Base-by-base conservation (phyloP, 495 filamentous ascomycete genomes). In the Penicillium parvum region DNA sequence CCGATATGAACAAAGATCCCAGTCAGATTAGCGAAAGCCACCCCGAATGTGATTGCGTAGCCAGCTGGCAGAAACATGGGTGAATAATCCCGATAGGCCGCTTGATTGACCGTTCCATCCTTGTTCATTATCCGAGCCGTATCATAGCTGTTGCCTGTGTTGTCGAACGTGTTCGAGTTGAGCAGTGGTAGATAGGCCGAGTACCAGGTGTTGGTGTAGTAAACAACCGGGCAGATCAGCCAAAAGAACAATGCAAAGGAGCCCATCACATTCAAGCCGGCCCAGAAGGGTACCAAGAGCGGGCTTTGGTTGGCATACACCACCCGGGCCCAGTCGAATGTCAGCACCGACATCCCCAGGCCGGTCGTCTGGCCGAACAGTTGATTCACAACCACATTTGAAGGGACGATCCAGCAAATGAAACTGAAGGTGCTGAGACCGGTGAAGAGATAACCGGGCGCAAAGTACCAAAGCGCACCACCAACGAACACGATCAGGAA, bases 241-340 rank as follows among this genome's bases (percentile, higher is more conserved):
- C 88, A 95, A 83, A 91, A 95, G 30, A 95, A 86, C 15, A 90
- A 64, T 2, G 88, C 81, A 47, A 95, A 75, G 1, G 89, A 89
- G 17, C 82, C 83, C 37, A 95, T 81, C 16, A 95, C 88, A 60
- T 95, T 95, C 50, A 88, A 71, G 1, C 88, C 87, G 5, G 90
- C 90, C 90, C 90, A 95, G 56, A 90, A 95, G 0, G 90, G 90
- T 1, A 86, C 88, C 16, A 95, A 66, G 0, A 96, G 72, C 0
- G 90, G 90, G 20, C 86, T 92, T 9, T 86, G 86, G 47, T 91
- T 94, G 52, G 67, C 66, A 40, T 90, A 95, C 7, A 90, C 88
- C 29, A 96, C 82, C 64, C 95, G 90, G 0, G 85, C 81, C 90
- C 90, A 96, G 65, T 96, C 90, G 47, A 96, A 95, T 0, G 90